Conservation (phyloP, 2,329 filamentous ascomycete species). For the Verticillium klebahnii region DNA sequence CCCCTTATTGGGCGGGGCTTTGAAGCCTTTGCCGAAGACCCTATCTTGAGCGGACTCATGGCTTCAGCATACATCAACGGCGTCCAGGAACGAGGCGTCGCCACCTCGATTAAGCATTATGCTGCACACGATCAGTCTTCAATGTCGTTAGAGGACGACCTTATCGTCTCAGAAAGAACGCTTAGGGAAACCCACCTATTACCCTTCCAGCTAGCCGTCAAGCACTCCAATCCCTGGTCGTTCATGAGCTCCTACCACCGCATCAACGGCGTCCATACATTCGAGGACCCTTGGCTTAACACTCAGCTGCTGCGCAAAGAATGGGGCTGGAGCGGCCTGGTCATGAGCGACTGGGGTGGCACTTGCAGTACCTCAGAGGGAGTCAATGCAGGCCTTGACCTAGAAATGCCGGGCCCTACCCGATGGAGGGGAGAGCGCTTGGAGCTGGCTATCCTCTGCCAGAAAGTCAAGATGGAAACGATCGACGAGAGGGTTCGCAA, state of each 20-base stretch:
- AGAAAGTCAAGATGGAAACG: not conserved
- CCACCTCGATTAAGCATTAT: slow-evolving; percentile 29
- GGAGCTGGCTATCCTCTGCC: not conserved
- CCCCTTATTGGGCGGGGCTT: slow-evolving; percentile 61
- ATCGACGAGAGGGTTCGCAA: slow-evolving; percentile 16
- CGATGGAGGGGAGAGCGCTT: slow-evolving; percentile 2
- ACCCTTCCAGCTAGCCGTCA: slow-evolving; percentile 58
- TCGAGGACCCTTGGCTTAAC: slow-evolving; percentile 7
- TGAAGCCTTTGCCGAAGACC: slow-evolving; percentile 57
- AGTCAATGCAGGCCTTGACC: slow-evolving; percentile 21
- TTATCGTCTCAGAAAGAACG: slow-evolving; percentile 45
- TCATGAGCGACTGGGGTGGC: slow-evolving; percentile 15
- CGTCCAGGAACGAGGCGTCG: slow-evolving; percentile 24
- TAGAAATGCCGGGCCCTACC: slow-evolving; percentile 31
- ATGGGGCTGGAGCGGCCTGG: slow-evolving; percentile 9
- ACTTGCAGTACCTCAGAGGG: slow-evolving; percentile 19
- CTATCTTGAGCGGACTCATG: slow-evolving; percentile 19
- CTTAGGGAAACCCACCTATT: slow-evolving; percentile 61
- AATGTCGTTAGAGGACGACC: slow-evolving; percentile 39
- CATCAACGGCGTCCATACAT: slow-evolving; percentile 31
- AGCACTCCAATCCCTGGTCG: slow-evolving; percentile 48
- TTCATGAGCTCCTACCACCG: slow-evolving; percentile 58
- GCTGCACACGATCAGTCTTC: slow-evolving; percentile 45
- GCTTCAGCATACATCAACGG: slow-evolving; percentile 24
- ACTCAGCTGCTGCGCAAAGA: slow-evolving; percentile 6